phyloP scores from a whole-genome alignment of 2,329 filamentous ascomycete species.

The Paraconiothyrium sp. region DNA sequence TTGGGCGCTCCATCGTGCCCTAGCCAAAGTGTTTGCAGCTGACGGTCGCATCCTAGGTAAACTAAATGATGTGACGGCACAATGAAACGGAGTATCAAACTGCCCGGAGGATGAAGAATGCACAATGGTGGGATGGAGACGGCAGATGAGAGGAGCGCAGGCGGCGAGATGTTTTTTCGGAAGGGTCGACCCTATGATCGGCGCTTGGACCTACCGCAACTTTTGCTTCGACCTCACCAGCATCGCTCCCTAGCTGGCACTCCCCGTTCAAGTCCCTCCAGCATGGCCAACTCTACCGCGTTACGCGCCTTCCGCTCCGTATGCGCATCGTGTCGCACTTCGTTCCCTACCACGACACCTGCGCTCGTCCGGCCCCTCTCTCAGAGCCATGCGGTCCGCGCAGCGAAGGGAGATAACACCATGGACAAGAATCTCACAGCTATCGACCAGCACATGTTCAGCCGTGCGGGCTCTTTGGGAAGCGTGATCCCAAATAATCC shows the following conservation, averaged over 20 bases:
- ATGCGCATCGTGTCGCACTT: constrained; percentile 51
- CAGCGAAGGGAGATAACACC: constrained; percentile 15
- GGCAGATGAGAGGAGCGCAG: constrained; percentile 28
- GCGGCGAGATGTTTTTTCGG: constrained; percentile 32
- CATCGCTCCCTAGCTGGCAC: constrained; percentile 15
- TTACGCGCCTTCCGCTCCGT: constrained; percentile 42
- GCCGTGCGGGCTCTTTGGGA: constrained; percentile 25
- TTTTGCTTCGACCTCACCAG: constrained; percentile 26
- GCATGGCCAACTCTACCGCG: constrained; percentile 38
- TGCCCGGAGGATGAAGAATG: constrained; percentile 20
- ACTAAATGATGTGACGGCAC: constrained; percentile 4
- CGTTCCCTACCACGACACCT: constrained; percentile 27
- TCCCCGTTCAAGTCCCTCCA: constrained; percentile 21
- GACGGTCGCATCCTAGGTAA: constrained; percentile 57
- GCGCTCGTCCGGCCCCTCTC: constrained; percentile 46
- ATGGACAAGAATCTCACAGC: constrained; percentile 21
- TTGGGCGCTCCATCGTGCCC: constrained; percentile 52
- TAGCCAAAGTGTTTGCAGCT: constrained; percentile 50
- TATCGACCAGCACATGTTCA: constrained; percentile 15
- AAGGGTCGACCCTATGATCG: constrained; percentile 15
- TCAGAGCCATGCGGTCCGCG: constrained; percentile 29
- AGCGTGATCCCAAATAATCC: constrained; percentile 32
- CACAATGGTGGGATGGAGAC: constrained; percentile 32
- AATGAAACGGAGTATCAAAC: constrained; percentile 2
- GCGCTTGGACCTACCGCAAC: constrained; percentile 35